Evolutionary conservation across 768 basidiomycete genomes (phyloP).

Genomic region (Infundibulicybe gibba): DNA sequence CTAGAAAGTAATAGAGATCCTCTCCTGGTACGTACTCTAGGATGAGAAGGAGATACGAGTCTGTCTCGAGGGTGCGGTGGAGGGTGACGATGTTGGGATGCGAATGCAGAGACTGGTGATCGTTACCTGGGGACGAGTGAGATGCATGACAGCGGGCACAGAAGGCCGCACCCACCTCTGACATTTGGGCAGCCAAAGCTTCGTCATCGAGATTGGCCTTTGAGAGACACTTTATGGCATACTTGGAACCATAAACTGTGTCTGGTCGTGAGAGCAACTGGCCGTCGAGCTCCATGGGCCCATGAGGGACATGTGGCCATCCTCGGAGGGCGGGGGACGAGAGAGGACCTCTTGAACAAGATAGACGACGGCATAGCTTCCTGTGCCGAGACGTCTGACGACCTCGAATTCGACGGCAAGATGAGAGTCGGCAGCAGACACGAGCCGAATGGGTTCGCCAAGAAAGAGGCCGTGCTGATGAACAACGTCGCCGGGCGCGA

Average conservation of each 20-base stretch:
- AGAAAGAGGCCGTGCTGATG: conserved; percentile 65
- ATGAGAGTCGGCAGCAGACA: conserved; percentile 38
- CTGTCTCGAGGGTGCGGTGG: conserved; percentile 89
- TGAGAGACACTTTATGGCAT: conserved; percentile 95
- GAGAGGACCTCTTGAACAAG: conserved; percentile 74
- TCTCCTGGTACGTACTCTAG: conserved; percentile 96
- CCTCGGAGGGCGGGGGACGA: conserved; percentile 45
- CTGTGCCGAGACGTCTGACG: conserved; percentile 80
- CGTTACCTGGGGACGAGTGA: conserved; percentile 55
- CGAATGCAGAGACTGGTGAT: conserved; percentile 90
- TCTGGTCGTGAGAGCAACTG: conserved; percentile 24
- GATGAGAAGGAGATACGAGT: conserved; percentile 86
- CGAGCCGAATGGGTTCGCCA: conserved; percentile 60
- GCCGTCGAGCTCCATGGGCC: conserved; percentile 53
- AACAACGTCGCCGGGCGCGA: conserved; percentile 72
- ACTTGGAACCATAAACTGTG: conserved; percentile 69
- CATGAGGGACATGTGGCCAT: conserved; percentile 54
- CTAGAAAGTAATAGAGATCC: conserved; percentile 98
- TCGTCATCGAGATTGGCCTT: conserved; percentile 92
- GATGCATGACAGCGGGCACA: conserved; percentile 5
- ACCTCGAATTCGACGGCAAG: conserved; percentile 78
- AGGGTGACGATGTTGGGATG: conserved; percentile 96
- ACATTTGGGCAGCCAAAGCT: conserved; percentile 82
- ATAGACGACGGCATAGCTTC: conserved; percentile 93
- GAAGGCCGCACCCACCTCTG: conserved; percentile 57